These are phyloP conservation scores for Ogataea trehalophila DNA, from an alignment of 805 yeast species.

Conservation along the genomic window DNA sequence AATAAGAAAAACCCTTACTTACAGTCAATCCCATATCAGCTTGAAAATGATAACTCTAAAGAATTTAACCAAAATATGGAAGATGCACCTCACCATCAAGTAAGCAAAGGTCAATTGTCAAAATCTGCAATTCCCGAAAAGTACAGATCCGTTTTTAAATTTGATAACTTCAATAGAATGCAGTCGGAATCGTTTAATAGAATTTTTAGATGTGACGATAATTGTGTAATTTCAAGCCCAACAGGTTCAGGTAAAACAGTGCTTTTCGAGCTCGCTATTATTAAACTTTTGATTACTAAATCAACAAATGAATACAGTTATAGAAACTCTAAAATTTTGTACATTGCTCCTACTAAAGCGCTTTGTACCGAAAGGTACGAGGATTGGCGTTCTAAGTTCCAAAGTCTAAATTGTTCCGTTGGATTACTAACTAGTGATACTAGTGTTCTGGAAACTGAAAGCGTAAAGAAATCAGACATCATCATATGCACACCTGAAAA, in stretches of 20 bases:
- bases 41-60: not conserved
- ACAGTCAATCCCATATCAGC: not conserved
- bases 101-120: not conserved
- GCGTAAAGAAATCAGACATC: slow-evolving; percentile 43
- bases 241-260: slow-evolving; percentile 60
- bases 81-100: too few species aligned
- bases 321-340: slow-evolving; percentile 34
- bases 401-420: slow-evolving; percentile 34
- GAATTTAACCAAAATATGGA: not conserved
- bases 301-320: slow-evolving; percentile 13
- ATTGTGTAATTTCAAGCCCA: slow-evolving; percentile 49
- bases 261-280: slow-evolving; percentile 47
- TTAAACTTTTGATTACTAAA: slow-evolving; percentile 28
- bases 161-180: slow-evolving; percentile 42
- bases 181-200: slow-evolving; percentile 40
- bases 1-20: too few species aligned
- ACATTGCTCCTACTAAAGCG: slow-evolving; percentile 59
- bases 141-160: slow-evolving; percentile 32
- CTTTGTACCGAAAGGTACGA: slow-evolving; percentile 45
- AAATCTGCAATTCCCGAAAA: slow-evolving; percentile 32
- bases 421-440: slow-evolving; percentile 56
- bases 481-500: slow-evolving; percentile 58
- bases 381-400: slow-evolving; percentile 43
- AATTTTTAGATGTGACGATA: slow-evolving; percentile 33
- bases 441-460: slow-evolving; percentile 37